A percentile compares a stretch with the other conserved stretches of the same genome.
Evolutionary conservation across 2,329 filamentous ascomycete genomes (phyloP).

Genomic region (Pseudogymnoascus sp.): DNA sequence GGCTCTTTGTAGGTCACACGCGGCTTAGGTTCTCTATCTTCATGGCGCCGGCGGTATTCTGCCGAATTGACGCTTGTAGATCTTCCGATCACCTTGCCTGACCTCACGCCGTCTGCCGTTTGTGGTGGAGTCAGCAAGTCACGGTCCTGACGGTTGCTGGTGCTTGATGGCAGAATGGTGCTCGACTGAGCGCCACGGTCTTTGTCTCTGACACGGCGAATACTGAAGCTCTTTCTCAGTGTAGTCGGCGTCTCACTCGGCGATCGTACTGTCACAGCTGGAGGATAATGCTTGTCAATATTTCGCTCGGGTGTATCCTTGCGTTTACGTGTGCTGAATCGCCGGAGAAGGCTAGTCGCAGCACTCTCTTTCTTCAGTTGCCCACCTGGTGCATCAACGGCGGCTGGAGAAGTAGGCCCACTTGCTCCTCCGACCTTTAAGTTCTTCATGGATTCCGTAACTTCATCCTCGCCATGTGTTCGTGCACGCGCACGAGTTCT

Average conservation of each 20-base stretch:
- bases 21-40: constrained; percentile 45
- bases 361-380: constrained; percentile 76
- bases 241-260: constrained; percentile 57
- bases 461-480: constrained; percentile 91
- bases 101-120: constrained; percentile 50
- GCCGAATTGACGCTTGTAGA: constrained; percentile 90
- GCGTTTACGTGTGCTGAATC: constrained; percentile 81
- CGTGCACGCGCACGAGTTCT: constrained; percentile 76
- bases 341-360: constrained; percentile 72
- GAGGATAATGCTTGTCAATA: constrained; percentile 60
- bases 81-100: constrained; percentile 65
- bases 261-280: constrained; percentile 68
- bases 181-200: constrained; percentile 38
- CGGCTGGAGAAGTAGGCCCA: constrained; percentile 38
- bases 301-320: constrained; percentile 55
- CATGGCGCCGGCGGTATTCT: constrained; percentile 62
- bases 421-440: constrained; percentile 46
- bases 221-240: constrained; percentile 82
- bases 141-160: constrained; percentile 63
- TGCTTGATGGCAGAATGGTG: constrained; percentile 45
- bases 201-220: constrained; percentile 53
- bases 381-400: constrained; percentile 50
- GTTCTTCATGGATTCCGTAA: constrained; percentile 63
- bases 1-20: constrained; percentile 51
- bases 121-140: constrained; percentile 70